Conservation (phyloP, 192 early-diverging fungal genomes). For the Umbelopsis vinacea region DNA sequence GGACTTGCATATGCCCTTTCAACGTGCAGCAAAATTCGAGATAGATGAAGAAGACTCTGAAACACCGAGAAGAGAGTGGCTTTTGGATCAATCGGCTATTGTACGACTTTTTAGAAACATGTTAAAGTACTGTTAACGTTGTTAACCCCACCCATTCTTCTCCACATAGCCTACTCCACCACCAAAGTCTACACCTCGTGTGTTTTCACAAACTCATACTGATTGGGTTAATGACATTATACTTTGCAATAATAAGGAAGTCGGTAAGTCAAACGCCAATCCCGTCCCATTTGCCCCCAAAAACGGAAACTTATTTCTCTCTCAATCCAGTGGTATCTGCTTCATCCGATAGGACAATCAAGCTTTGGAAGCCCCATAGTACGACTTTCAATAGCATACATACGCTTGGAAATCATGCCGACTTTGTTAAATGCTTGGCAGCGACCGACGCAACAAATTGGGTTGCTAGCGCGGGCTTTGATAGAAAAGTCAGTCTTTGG, state of each 20-base stretch:
- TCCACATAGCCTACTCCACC: background rate
- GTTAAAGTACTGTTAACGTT: background rate
- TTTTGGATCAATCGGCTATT: conserved; percentile 1
- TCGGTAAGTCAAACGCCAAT: conserved; percentile 50
- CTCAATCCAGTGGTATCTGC: conserved; percentile 71
- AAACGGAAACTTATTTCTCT: background rate
- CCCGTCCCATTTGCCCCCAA: background rate
- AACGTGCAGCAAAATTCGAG: conserved; percentile 8
- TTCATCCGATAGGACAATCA: conserved; percentile 92
- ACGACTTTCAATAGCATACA: conserved; percentile 54
- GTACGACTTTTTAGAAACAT: background rate
- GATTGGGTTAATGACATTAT: conserved; percentile 98
- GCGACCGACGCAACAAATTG: conserved; percentile 71
- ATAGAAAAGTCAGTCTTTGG: conserved; percentile 89
- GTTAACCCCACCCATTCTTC: background rate
- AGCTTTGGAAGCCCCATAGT: conserved; percentile 71
- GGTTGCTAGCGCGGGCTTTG: conserved; percentile 91
- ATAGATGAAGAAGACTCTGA: background rate
- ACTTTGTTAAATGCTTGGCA: conserved; percentile 92
- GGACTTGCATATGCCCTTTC: conserved; percentile 68
- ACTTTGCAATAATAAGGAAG: conserved; percentile 65
- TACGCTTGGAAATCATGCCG: conserved; percentile 82
- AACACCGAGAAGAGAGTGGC: background rate
- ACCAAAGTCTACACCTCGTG: conserved; percentile 66
- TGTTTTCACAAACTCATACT: conserved; percentile 79